A percentile compares a stretch with the other conserved stretches of the same genome.
phyloP scores from a whole-genome alignment of 768 basidiomycete genomes.

The Lactarius sanguifluus region DNA sequence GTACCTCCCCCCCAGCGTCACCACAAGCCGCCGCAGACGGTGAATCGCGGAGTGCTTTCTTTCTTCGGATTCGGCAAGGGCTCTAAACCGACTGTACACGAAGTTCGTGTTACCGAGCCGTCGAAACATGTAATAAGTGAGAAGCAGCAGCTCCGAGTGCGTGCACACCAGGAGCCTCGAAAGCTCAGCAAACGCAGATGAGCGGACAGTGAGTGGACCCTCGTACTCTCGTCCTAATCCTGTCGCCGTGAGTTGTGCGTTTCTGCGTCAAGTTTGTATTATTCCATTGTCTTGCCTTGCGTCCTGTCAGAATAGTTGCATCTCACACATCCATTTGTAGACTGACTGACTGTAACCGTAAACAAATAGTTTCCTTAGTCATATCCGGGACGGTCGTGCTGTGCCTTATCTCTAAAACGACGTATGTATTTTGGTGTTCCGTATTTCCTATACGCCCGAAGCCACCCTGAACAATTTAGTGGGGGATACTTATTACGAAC shows the following conservation, averaged over 20 bases:
- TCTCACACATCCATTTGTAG: neutral
- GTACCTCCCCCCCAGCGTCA: slow-evolving; percentile 6
- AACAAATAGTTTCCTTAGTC: neutral
- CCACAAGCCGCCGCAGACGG: slow-evolving; percentile 18
- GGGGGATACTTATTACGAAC: neutral
- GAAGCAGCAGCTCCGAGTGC: slow-evolving; percentile 4
- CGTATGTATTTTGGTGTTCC: slow-evolving; percentile 18
- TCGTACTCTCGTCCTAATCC: neutral
- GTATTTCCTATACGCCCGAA: neutral
- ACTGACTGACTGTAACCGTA: slow-evolving; percentile 7
- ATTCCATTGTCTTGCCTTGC: neutral
- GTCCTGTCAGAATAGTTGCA: neutral
- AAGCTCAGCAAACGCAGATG: slow-evolving; percentile 25
- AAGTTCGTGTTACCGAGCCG: slow-evolving; percentile 22
- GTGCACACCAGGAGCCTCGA: slow-evolving; percentile 2
- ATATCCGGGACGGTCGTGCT: neutral
- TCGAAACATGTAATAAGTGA: slow-evolving; percentile 3
- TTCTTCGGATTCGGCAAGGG: slow-evolving; percentile 29
- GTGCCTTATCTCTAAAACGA: slow-evolving; percentile 15
- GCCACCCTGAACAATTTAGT: neutral
- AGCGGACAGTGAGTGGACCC: neutral
- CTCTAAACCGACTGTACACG: slow-evolving; percentile 20
- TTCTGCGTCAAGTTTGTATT: neutral
- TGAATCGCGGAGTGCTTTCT: slow-evolving; percentile 20
- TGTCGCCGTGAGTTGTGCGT: neutral